These are phyloP conservation scores for Zea luxurians DNA, from an alignment of 176 grass and related monocot species.

Conservation along the genomic window DNA sequence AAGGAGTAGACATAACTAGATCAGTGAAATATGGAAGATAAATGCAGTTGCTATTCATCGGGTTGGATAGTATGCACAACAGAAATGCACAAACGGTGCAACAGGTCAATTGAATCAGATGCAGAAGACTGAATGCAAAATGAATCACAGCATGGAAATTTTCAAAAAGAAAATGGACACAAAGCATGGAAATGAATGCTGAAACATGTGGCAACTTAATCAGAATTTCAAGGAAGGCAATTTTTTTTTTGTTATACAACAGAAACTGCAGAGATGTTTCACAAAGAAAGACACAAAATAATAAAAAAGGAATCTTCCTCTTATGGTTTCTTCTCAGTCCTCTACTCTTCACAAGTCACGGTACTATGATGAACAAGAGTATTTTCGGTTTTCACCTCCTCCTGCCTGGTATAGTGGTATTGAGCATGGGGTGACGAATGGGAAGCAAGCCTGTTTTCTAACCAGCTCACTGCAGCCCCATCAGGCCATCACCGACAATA, in stretches of 20 bases:
- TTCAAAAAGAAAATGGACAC: not conserved
- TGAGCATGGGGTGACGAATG: not conserved
- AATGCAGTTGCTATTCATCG: slow-evolving; percentile 20
- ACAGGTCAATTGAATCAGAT: slow-evolving; percentile 15
- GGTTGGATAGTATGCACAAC: slow-evolving; percentile 24
- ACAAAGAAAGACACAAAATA: not conserved
- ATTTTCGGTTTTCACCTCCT: slow-evolving; percentile 2
- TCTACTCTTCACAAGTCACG: not conserved
- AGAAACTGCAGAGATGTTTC: not conserved
- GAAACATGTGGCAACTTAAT: not conserved
- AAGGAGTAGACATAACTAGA: slow-evolving; percentile 35
- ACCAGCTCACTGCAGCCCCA: not conserved
- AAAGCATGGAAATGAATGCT: slow-evolving; percentile 33
- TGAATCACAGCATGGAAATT: slow-evolving; percentile 12
- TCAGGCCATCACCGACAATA: not conserved
- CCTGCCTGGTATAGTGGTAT: not conserved
- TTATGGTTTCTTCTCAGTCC: not conserved
- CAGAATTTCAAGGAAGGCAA: slow-evolving; percentile 9
- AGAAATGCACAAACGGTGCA: slow-evolving; percentile 25
- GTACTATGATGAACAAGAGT: not conserved
- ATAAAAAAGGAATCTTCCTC: not conserved
- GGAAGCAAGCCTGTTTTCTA: not conserved
- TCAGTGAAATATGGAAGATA: slow-evolving; percentile 28
- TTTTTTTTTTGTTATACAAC: not conserved
- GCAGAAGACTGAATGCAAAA: not conserved